Evolutionary conservation across 2,329 filamentous ascomycete species (phyloP), one percentile per base, ranked within the genome.

Genomic region (Dothideomycetes sp.): DNA sequence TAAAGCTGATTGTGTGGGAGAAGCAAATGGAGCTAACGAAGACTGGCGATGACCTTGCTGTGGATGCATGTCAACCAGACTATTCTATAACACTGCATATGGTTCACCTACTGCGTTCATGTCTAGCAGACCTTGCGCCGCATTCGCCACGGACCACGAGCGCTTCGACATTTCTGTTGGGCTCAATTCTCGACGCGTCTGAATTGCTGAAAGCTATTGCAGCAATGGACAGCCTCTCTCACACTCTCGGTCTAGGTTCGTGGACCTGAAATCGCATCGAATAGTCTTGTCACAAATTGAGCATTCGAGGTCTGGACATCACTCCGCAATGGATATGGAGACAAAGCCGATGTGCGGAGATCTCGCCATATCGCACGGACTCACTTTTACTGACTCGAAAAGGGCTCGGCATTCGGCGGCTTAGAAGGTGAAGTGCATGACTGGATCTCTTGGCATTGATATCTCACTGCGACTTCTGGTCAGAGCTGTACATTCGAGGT

Each of bases 131-230:
- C 36, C 40, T 22, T 42, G 40, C 30, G 35, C 35, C 31, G 35
- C 36, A 19, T 42, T 42, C 17, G 40, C 40, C 35, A 38, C 36
- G 31, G 40, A 42, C 40, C 40, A 42, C 7, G 40, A 38, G 11
- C 40, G 16, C 27, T 42, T 42, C 18, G 36, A 42, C 40, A 42
- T 42, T n/a, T 37, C 17, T 12, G 22, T 27, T 27, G 22, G 22
- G 22, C 22, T 27, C 22, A 12, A 27, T 27, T 7, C 22, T 27
- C 22, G 12, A 27, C 22, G 12, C 22, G n/a, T n/a, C n/a, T n/a
- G n/a, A n/a, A n/a, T n/a, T n/a, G n/a, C n/a, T n/a, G n/a, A n/a
- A n/a, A n/a, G n/a, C n/a, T n/a, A n/a, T n/a, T n/a, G n/a, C n/a
- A n/a, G n/a, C n/a, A n/a, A n/a, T n/a, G n/a, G n/a, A n/a, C n/a